These are phyloP conservation scores for Coemansia furcata DNA, from an alignment of 192 early-diverging fungal species.

Conservation along the genomic window DNA sequence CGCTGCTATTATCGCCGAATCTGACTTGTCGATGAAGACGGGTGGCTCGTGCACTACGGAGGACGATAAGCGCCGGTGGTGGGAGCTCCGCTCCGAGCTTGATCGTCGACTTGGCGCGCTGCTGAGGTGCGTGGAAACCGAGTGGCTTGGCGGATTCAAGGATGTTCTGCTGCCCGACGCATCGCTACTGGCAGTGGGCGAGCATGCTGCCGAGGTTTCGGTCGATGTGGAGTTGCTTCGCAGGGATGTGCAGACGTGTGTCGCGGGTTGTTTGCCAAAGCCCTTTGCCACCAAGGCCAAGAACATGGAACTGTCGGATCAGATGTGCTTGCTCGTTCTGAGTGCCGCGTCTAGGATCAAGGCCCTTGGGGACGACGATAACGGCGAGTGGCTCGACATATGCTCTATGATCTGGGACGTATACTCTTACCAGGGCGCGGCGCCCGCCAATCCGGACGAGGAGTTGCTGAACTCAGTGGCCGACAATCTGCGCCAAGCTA, in stretches of 20 bases:
- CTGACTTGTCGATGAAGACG: conserved; percentile 65
- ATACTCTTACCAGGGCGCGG: conserved; percentile 62
- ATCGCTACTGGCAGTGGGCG: not conserved
- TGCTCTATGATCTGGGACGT: conserved; percentile 47
- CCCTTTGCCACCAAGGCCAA: conserved; percentile 27
- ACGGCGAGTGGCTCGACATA: conserved; percentile 34
- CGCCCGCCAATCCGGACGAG: conserved; percentile 10
- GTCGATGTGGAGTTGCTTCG: conserved; percentile 5
- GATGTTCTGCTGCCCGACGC: conserved; percentile 16
- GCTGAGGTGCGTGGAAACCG: conserved; percentile 64
- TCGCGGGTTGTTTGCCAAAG: conserved; percentile 16
- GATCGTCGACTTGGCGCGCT: conserved; percentile 67
- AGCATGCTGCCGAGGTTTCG: not conserved
- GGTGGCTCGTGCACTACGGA: conserved; percentile 52
- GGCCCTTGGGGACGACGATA: conserved; percentile 42
- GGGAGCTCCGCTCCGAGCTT: conserved; percentile 67
- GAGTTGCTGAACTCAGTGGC: conserved; percentile 64
- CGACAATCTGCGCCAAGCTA: conserved; percentile 60
- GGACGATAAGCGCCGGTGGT: conserved; percentile 78
- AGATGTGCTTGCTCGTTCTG: conserved; percentile 57
- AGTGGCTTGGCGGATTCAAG: conserved; percentile 87
- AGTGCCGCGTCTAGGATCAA: conserved; percentile 33
- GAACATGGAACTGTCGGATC: conserved; percentile 11
- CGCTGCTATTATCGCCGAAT: conserved; percentile 63
- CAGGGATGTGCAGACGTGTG: conserved; percentile 12